Conservation (phyloP, 2,329 filamentous ascomycete species). For the Celoporthe dispersa region DNA sequence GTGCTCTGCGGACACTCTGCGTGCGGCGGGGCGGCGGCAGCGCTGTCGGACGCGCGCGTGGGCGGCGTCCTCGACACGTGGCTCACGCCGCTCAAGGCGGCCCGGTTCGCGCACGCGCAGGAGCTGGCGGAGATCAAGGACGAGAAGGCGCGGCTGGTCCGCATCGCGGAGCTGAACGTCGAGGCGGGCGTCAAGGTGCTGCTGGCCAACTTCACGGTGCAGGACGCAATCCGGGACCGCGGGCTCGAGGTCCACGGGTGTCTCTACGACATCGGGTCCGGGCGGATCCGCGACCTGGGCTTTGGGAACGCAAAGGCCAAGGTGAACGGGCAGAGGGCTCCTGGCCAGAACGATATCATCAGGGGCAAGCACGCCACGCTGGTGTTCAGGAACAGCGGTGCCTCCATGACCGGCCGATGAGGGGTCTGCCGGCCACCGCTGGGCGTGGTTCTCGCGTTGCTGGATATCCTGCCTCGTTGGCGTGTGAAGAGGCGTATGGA, state of each 20-base stretch:
- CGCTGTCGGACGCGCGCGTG: slow-evolving; percentile 51
- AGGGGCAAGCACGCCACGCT: slow-evolving; percentile 55
- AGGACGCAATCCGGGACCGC: slow-evolving; percentile 71
- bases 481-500: neutral
- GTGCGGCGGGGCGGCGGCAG: slow-evolving; percentile 70
- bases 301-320: slow-evolving; percentile 44
- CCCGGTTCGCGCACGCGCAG: slow-evolving; percentile 51
- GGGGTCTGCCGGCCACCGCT: neutral
- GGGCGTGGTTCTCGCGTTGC: neutral
- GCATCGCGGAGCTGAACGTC: slow-evolving; percentile 79
- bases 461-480: neutral
- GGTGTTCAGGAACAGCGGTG: slow-evolving; percentile 51
- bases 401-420: slow-evolving; percentile 42
- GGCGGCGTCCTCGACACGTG: slow-evolving; percentile 61
- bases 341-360: slow-evolving; percentile 41
- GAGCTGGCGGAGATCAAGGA: slow-evolving; percentile 61
- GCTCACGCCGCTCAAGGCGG: slow-evolving; percentile 54
- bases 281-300: slow-evolving; percentile 54
- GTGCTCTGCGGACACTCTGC: slow-evolving; percentile 71
- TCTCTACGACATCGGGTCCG: slow-evolving; percentile 67
- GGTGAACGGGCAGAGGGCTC: slow-evolving; percentile 23
- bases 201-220: slow-evolving; percentile 69
- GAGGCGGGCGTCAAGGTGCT: slow-evolving; percentile 68
- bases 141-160: slow-evolving; percentile 57
- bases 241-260: slow-evolving; percentile 78